phyloP scores from a whole-genome alignment of 1,284 basidiomycete genomes.

The Tilletiaria anomala region DNA sequence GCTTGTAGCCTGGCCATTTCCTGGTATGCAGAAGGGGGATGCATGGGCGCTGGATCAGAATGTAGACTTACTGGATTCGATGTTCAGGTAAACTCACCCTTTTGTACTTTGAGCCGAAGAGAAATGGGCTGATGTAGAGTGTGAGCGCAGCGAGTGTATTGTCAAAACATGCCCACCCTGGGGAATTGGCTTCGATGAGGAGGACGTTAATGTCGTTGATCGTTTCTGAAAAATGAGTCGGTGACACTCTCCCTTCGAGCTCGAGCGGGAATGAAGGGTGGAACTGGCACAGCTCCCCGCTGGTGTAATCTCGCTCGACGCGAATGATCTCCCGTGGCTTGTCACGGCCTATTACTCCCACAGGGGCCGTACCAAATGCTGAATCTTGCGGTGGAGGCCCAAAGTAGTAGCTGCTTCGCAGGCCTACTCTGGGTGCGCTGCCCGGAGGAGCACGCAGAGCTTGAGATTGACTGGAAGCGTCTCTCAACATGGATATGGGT shows the following conservation, averaged over 20 bases:
- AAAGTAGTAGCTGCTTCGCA: slow-evolving; percentile 18
- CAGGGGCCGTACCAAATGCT: slow-evolving; percentile 59
- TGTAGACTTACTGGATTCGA: neutral
- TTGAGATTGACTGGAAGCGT: no score
- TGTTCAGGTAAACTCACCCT: slow-evolving; percentile 45
- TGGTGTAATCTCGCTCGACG: slow-evolving; percentile 64
- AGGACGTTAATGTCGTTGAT: slow-evolving; percentile 25
- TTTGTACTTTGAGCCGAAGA: slow-evolving; percentile 57
- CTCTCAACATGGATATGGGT: no score
- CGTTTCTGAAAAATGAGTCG: slow-evolving; percentile 15
- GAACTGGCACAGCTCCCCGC: slow-evolving; percentile 63
- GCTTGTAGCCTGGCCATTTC: slow-evolving; percentile 57
- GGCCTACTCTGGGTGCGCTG: no score
- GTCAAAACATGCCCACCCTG: slow-evolving; percentile 12
- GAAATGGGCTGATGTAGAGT: slow-evolving; percentile 41
- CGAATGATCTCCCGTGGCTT: slow-evolving; percentile 66
- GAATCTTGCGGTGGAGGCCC: slow-evolving; percentile 35
- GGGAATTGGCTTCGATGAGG: slow-evolving; percentile 15
- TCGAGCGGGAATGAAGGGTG: slow-evolving; percentile 64
- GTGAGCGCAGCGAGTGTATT: slow-evolving; percentile 16
- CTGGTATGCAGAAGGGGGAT: slow-evolving; percentile 42
- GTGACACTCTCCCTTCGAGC: slow-evolving; percentile 57
- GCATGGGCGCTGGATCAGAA: neutral
- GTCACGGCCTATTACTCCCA: slow-evolving; percentile 65
- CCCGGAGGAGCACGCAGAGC: no score